Evolutionary conservation across 345 rosid species (phyloP), one percentile per base, ranked within the genome.

Genomic region (Firmiana major): DNA sequence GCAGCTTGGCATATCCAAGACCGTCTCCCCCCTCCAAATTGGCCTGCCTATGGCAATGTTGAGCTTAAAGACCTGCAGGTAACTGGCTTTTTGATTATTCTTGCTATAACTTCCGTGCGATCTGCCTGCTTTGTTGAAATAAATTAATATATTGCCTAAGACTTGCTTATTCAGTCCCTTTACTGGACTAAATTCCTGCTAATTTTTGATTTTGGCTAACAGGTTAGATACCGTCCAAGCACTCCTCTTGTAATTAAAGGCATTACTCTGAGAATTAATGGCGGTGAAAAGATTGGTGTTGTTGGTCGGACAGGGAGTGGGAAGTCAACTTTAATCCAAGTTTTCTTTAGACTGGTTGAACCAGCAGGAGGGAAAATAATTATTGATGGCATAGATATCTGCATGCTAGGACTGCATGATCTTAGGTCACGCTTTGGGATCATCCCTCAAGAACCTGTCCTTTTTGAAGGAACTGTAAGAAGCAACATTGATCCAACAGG

Each of bases 301-400:
- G 99, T 93, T 48, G 99, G 99, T 34, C 91, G 97, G 43, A 96
- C 99, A 1, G 99, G 98, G 71, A 90, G 99, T 63, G 99, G 99
- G 79, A 93, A 96, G 78, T 92, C 99, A 15, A 96, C 98, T 43
- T 82, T 96, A 78, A 86, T 96, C 73, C 98, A 96, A 77, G 99
- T 91, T 60, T 84, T 93, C 79, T 96, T 96, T 48, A 87, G 99
- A 83, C 88, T 96, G 74, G 94, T 96, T 74, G 99, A 96, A 71
- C 98, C 98, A 7, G 83, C 97, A 7, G 93, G 80, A 54, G 99
- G 99, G 71, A 88, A 77, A 75, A 92, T 96, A 67, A 81, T 90
- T 21, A 86, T 96, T n/a, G 99, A 96, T 68, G 97, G 92, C 36
- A 88, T 96, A 17, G 91, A 96, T 81, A 90, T 93, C 55, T 79